A percentile compares a stretch with the other conserved stretches of the same genome.
Evolutionary conservation across 2,329 filamentous ascomycete species (phyloP).

Genomic region (Drechslera avenae): DNA sequence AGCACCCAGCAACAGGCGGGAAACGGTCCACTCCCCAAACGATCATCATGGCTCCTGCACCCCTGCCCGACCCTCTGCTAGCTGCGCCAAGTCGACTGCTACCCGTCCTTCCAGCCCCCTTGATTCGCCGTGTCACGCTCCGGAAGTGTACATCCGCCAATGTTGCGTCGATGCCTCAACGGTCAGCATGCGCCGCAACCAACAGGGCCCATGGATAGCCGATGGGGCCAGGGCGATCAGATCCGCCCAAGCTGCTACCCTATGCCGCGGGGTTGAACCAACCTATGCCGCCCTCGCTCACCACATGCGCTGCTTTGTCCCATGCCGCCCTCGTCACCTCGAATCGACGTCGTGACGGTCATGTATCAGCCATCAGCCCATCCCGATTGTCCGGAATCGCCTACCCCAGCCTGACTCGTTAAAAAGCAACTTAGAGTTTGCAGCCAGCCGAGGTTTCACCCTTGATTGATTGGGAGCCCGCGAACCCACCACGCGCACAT

Average conservation of each 20-base stretch:
- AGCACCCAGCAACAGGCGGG: slow-evolving; percentile 13
- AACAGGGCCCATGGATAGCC: neutral
- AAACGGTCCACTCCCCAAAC: slow-evolving; percentile 12
- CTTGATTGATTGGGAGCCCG: slow-evolving; percentile 6
- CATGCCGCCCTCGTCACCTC: neutral
- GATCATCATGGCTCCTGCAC: slow-evolving; percentile 11
- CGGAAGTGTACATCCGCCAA: slow-evolving; percentile 11
- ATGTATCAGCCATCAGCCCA: slow-evolving; percentile 3
- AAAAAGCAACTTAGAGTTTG: slow-evolving; percentile 11
- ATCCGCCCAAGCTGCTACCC: slow-evolving; percentile 9
- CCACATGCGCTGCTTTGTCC: too few species aligned
- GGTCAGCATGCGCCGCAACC: slow-evolving; percentile 13
- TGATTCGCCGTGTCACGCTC: slow-evolving; percentile 8
- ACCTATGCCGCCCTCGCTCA: neutral
- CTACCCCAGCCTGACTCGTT: slow-evolving; percentile 5
- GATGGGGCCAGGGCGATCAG: slow-evolving; percentile 8
- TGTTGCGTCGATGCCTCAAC: slow-evolving; percentile 6
- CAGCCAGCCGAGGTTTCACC: slow-evolving; percentile 14
- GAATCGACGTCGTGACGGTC: neutral
- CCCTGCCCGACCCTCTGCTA: slow-evolving; percentile 15
- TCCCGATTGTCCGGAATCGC: slow-evolving; percentile 1
- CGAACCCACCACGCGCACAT: slow-evolving; percentile 12
- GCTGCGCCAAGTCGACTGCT: slow-evolving; percentile 12
- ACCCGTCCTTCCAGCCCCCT: slow-evolving; percentile 15
- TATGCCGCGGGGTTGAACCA: neutral